phyloP scores from a whole-genome alignment of 1,139 yeast genomes.

The Candida mesenterica region DNA sequence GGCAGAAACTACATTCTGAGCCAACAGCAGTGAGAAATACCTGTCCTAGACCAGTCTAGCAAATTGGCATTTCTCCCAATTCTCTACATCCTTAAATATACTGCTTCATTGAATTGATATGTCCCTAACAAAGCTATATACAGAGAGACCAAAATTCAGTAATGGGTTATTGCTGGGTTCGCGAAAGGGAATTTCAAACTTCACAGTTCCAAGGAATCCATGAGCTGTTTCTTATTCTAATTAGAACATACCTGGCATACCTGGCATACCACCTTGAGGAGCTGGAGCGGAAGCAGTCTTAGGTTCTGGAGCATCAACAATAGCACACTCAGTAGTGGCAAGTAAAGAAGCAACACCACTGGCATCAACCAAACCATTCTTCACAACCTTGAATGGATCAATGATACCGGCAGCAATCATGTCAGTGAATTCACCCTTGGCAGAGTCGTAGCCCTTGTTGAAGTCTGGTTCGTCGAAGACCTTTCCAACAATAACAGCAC shows the following conservation, averaged over 20 bases:
- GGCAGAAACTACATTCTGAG: neutral
- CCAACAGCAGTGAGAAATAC: neutral
- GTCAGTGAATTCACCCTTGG: slow-evolving; percentile 92
- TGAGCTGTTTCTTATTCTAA: too few relatives aligned
- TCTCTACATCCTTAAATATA: too few relatives aligned
- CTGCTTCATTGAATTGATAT: neutral
- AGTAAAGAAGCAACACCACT: slow-evolving; percentile 96
- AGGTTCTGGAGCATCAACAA: slow-evolving; percentile 96
- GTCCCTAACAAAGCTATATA: neutral
- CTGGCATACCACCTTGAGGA: slow-evolving; percentile 53
- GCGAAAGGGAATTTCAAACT: too few relatives aligned
- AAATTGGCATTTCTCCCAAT: too few relatives aligned
- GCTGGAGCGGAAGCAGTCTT: slow-evolving; percentile 64
- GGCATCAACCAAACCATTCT: slow-evolving; percentile 96
- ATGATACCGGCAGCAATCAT: slow-evolving; percentile 98
- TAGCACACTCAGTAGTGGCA: slow-evolving; percentile 98
- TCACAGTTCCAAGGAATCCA: too few relatives aligned
- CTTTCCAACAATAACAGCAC: slow-evolving; percentile 96
- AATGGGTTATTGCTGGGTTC: too few relatives aligned
- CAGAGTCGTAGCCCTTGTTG: slow-evolving; percentile 90
- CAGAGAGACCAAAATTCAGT: too few relatives aligned
- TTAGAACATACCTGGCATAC: slow-evolving; percentile 34
- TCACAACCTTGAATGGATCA: slow-evolving; percentile 98
- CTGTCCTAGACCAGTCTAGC: neutral
- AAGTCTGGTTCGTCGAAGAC: slow-evolving; percentile 83